Evolutionary conservation across 495 filamentous ascomycete species (phyloP), one percentile per base, ranked within the genome.

Genomic region (Lasiosphaeria miniovina): DNA sequence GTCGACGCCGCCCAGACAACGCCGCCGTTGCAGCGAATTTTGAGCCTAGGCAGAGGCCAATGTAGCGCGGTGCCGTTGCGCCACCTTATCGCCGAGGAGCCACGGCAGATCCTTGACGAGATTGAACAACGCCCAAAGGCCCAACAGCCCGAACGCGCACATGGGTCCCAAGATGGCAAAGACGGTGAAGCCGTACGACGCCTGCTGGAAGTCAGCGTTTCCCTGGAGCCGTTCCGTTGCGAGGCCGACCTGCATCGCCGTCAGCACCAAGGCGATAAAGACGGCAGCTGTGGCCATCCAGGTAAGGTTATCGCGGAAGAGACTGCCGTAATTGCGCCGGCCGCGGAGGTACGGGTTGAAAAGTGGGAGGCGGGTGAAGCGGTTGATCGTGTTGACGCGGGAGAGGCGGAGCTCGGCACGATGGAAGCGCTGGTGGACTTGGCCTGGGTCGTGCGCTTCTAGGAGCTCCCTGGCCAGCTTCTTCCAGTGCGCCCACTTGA

Each of bases 241-340:
- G n/a, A 84, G 68, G 0, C 84, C 84, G 45, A 86, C 84, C 62
- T 86, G 84, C 79, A 87, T 83, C 36, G 82, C 84, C 1, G 77
- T 78, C 57, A 86, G 68, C 9, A 83, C 79, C 12, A 85, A 65
- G 11, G 75, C 77, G 33, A 86, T 69, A 55, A 82, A 86, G 11
- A 80, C 75, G 8, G 81, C 74, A 2, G 71, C 67, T 4, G 74
- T 67, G 2, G 78, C 68, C 0, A 86, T 52, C 59, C 71, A 69
- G 4, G 74, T 69, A 36, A 84, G 75, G 59, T 84, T 80, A 6
- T 80, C 74, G 8, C 68, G 68, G 52, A 84, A 75, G n/a, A 80
- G 65, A 31, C 67, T 66, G 36, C 57, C 62, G 52, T 75, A 77
- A 14, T 58, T 55, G 59, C 71, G 70, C 46, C 74, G 41, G 11